A percentile compares a stretch with the other conserved stretches of the same genome.
Conservation (phyloP, 169 alveolate species). For the Plasmodium inui region DNA sequence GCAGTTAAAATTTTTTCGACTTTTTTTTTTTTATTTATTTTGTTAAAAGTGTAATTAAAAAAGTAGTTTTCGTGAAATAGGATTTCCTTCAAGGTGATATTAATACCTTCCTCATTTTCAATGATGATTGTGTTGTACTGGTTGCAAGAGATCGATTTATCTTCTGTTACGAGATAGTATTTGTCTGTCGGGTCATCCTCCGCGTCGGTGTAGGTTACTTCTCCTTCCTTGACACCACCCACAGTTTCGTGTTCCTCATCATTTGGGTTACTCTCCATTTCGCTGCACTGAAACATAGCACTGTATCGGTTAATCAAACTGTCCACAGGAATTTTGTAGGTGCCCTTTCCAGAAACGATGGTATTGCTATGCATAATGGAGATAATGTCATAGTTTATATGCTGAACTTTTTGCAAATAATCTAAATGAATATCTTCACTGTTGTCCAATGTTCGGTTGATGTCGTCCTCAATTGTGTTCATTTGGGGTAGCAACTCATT, state of each 20-base stretch:
- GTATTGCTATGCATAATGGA: neutral
- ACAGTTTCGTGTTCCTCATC: neutral
- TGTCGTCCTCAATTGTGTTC: slow-evolving; percentile 33
- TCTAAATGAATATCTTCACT: slow-evolving; percentile 59
- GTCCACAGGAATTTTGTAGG: slow-evolving; percentile 21
- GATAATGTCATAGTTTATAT: slow-evolving; percentile 50
- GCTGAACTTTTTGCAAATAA: slow-evolving; percentile 30
- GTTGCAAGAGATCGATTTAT: neutral
- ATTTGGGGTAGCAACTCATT: slow-evolving; percentile 53
- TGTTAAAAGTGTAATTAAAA: slow-evolving; percentile 61
- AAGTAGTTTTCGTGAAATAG: slow-evolving; percentile 62
- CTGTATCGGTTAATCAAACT: slow-evolving; percentile 37
- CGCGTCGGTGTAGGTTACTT: slow-evolving; percentile 1
- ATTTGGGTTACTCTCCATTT: neutral
- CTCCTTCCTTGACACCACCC: neutral
- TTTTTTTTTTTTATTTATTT: slow-evolving; percentile 16
- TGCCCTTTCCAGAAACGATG: neutral
- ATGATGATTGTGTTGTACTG: neutral
- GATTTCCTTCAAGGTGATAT: slow-evolving; percentile 42
- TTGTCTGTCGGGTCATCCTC: slow-evolving; percentile 8
- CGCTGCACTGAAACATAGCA: neutral
- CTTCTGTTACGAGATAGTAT: slow-evolving; percentile 30
- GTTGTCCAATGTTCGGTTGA: slow-evolving; percentile 9
- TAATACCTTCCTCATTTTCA: neutral
- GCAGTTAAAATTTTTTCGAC: slow-evolving; percentile 6